Conservation (phyloP, 495 filamentous ascomycete genomes). For the Neurospora cerealis region DNA sequence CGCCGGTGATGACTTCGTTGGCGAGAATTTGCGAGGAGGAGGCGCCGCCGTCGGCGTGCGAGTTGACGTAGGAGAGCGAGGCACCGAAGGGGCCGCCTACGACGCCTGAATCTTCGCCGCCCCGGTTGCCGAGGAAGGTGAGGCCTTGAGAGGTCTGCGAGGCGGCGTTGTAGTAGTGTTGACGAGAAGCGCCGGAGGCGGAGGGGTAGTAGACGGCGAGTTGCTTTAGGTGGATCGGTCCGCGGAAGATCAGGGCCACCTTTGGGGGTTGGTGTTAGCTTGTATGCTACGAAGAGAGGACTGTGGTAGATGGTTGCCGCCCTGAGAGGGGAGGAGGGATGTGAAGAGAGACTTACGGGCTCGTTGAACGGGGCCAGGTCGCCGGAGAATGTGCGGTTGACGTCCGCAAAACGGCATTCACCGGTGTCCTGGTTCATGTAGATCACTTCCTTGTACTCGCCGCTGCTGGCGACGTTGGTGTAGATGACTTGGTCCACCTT, state of each 20-base stretch:
- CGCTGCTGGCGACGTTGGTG: conserved; percentile 41
- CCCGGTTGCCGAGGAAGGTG: conserved; percentile 56
- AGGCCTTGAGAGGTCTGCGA: conserved; percentile 42
- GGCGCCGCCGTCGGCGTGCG: conserved; percentile 28
- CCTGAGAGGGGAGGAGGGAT: no score
- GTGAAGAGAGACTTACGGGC: conserved; percentile 39
- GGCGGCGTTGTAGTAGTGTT: conserved; percentile 48
- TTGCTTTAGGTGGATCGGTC: conserved; percentile 52
- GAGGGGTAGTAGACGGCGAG: conserved; percentile 52
- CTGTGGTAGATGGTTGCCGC: no score
- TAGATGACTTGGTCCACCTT: conserved; percentile 51
- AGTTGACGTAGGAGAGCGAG: no score
- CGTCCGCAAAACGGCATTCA: conserved; percentile 31
- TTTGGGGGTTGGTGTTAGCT: conserved; percentile 11
- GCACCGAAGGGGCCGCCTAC: conserved; percentile 27
- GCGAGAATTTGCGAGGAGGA: not conserved
- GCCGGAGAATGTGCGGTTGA: conserved; percentile 36
- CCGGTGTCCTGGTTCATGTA: conserved; percentile 47
- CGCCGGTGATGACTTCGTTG: not conserved
- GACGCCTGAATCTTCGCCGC: conserved; percentile 35
- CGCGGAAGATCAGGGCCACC: conserved; percentile 62
- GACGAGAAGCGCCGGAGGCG: conserved; percentile 17
- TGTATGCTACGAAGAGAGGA: no score
- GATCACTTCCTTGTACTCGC: conserved; percentile 49
- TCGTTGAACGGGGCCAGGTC: conserved; percentile 54